Evolutionary conservation across 106 monocot genomes (phyloP), one percentile per base, ranked within the genome.

Genomic region (Amphibolis antarctica): DNA sequence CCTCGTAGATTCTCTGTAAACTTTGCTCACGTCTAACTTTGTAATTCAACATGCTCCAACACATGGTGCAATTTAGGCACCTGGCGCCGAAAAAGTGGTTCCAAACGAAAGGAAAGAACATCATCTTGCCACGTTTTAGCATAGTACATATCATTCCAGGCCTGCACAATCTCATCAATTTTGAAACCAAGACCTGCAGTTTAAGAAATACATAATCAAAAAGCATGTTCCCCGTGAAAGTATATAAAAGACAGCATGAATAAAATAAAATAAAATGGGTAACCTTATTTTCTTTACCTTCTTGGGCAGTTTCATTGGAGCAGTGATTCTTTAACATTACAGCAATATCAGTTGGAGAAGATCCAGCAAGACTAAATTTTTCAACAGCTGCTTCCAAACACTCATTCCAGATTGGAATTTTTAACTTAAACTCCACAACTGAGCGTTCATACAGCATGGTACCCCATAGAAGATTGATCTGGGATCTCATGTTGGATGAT

Each of bases 131-230:
- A 89, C 56, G 76, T 82, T 68, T 90, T 89, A 53, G 77, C 89
- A 86, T 90, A 89, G 80, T 86, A 80, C 82, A 93, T 93, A 65
- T 93, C 92, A 85, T 93, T 82, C 92, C 88, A 88, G 30, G 92
- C 92, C 54, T 88, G 88, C 66, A 93, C 80, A 70, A 93, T 93
- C 63, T 93, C 88, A 48, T 93, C 80, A 60, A 93, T 79, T 56
- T 93, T 93, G 76, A 93, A 93, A 25, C 78, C 68, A 59, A 93
- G 60, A 12, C 92, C 92, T 93, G 68, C n/a, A 49, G 10, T 30
- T 5, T 22, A 60, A 28, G 12, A 60, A 49, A 60, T 4, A 12
- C 5, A 64, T 26, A 47, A 64, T 10, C 4, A 43, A 45, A 44
- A 9, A 12, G 25, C 19, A 43, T 42, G 12, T 19, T 42, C 22